Conservation (phyloP, 2,329 filamentous ascomycete genomes). For the Setomelanomma holmii region DNA sequence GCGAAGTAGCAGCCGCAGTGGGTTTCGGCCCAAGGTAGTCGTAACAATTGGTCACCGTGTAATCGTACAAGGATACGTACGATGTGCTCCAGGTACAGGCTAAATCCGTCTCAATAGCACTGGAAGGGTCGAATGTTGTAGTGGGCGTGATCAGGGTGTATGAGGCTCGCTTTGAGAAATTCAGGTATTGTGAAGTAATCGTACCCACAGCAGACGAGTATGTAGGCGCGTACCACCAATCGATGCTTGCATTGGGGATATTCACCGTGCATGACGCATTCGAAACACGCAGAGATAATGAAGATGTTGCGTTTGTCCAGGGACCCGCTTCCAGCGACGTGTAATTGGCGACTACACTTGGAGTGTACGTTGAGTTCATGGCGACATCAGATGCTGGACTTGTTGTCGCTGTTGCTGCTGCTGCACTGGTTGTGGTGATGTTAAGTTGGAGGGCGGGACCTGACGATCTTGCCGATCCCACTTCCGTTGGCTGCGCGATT, state of each 20-base stretch:
- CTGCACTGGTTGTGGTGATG: constrained; percentile 5
- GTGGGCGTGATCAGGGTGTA: constrained; percentile 32
- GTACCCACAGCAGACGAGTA: constrained; percentile 30
- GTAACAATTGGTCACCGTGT: constrained; percentile 27
- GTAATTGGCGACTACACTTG: constrained; percentile 2
- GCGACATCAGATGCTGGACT: neutral
- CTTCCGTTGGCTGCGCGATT: constrained; percentile 15
- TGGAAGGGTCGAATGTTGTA: constrained; percentile 34
- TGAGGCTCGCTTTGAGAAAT: constrained; percentile 21
- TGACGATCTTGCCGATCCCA: constrained; percentile 5
- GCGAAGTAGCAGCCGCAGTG: constrained; percentile 38
- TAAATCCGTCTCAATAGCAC: constrained; percentile 27
- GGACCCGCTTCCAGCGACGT: neutral
- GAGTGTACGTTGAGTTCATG: constrained; percentile 2
- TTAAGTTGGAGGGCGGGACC: neutral
- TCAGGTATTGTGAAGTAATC: constrained; percentile 22
- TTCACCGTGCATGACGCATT: constrained; percentile 43
- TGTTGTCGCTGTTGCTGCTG: neutral
- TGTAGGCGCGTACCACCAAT: constrained; percentile 44
- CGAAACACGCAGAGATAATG: constrained; percentile 10
- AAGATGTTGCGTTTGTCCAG: constrained; percentile 3
- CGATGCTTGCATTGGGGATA: constrained; percentile 39
- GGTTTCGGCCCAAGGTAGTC: constrained; percentile 39
- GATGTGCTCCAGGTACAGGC: constrained; percentile 28
- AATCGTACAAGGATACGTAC: constrained; percentile 30